A percentile compares a stretch with the other conserved stretches of the same genome.
Conservation (phyloP, 441 rosid genomes). For the Corymbia citriodora region DNA sequence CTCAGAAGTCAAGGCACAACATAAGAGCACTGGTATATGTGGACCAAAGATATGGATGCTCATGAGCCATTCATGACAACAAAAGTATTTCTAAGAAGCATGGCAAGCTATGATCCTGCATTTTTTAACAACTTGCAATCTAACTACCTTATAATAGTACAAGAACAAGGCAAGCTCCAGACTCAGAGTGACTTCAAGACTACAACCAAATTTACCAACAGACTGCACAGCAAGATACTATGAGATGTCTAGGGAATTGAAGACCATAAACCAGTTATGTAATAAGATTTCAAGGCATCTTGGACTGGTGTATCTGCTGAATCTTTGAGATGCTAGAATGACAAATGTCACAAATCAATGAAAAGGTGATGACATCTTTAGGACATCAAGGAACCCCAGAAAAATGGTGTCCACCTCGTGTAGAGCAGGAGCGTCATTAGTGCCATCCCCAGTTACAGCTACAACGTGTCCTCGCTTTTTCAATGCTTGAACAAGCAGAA, state of each 20-base stretch:
- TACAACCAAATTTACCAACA: not conserved
- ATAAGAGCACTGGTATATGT: not conserved
- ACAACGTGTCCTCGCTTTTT: conserved; percentile 78
- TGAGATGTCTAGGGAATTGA: not conserved
- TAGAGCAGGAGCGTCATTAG: conserved; percentile 98
- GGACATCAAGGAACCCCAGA: not conserved
- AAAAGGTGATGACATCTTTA: not conserved
- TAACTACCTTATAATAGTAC: not conserved
- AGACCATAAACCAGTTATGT: not conserved
- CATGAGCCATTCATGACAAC: not conserved
- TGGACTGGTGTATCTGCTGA: not conserved
- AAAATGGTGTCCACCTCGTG: conserved; percentile 61
- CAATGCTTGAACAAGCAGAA: conserved; percentile 89
- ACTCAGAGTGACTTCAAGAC: not conserved
- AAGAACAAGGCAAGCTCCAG: fast-evolving
- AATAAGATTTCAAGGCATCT: not conserved
- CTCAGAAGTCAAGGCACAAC: not conserved
- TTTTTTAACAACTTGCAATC: not conserved
- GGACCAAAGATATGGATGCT: not conserved
- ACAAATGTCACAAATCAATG: not conserved
- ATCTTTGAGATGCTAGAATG: not conserved
- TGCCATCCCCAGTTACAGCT: conserved; percentile 97
- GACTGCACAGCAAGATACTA: not conserved
- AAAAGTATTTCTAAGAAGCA: not conserved
- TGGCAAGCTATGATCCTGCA: not conserved